A percentile compares a stretch with the other conserved stretches of the same genome.
Conservation (phyloP, 257 asterid genomes). For the Anisodus acutangulus region DNA sequence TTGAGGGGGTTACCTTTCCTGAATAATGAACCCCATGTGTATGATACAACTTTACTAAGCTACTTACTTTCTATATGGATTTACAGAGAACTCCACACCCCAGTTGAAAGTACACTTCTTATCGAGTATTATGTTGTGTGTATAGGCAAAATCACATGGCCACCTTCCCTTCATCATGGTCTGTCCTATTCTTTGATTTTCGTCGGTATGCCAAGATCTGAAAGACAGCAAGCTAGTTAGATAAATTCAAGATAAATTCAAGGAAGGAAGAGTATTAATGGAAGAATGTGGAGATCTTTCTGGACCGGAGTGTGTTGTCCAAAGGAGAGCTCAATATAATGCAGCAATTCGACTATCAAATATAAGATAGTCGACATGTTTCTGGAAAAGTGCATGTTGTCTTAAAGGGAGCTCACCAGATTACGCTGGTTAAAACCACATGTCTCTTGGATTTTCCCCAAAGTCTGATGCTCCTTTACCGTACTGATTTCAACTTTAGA, state of each 20-base stretch:
- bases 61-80: slow-evolving; percentile 28
- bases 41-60: slow-evolving; percentile 24
- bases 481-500: slow-evolving; percentile 49
- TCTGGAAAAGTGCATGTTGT: neutral
- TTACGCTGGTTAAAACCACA: slow-evolving; percentile 59
- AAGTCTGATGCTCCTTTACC: slow-evolving; percentile 66
- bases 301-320: neutral
- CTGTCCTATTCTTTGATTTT: slow-evolving; percentile 43
- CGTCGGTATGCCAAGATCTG: slow-evolving; percentile 77
- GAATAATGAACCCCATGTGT: slow-evolving; percentile 25
- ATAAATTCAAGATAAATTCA: neutral
- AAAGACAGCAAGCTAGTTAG: slow-evolving; percentile 31
- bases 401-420: slow-evolving; percentile 55
- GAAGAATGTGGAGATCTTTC: neutral
- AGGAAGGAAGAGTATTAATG: neutral
- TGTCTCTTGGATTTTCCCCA: slow-evolving; percentile 71
- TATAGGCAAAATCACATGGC: slow-evolving; percentile 24
- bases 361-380: slow-evolving; percentile 9
- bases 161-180: slow-evolving; percentile 29
- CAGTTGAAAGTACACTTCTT: slow-evolving; percentile 26
- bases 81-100: slow-evolving; percentile 13
- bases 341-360: slow-evolving; percentile 1
- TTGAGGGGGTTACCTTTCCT: slow-evolving; percentile 14
- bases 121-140: slow-evolving; percentile 26
- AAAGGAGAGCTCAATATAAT: neutral